Conservation (phyloP, 1,139 yeast species). For the Scheffersomyces illinoinensis region DNA sequence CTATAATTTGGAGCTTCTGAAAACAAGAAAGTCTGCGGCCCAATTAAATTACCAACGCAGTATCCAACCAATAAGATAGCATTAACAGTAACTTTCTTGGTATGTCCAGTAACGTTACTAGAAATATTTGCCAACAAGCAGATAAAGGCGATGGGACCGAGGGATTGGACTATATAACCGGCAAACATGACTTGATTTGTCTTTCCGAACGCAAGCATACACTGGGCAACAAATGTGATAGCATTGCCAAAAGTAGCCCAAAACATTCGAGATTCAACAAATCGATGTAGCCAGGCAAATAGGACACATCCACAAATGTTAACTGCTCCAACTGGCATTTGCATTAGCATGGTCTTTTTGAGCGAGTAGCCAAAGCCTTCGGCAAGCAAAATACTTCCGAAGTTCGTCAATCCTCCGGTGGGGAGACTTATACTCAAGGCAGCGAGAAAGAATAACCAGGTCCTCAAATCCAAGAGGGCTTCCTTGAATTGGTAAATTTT, state of each 20-base stretch:
- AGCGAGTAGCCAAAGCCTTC: constrained; percentile 25
- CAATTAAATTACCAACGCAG: constrained; percentile 68
- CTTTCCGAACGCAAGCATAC: constrained; percentile 48
- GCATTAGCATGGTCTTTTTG: constrained; percentile 35
- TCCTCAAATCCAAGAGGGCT: constrained; percentile 45
- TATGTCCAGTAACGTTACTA: constrained; percentile 22
- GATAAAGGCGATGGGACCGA: constrained; percentile 10
- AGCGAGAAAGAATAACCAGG: constrained; percentile 36
- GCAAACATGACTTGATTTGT: constrained; percentile 37
- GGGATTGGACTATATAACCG: constrained; percentile 34
- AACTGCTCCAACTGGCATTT: constrained; percentile 39
- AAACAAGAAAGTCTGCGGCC: constrained; percentile 64
- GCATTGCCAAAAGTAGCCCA: constrained; percentile 41
- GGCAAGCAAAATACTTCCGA: constrained; percentile 10
- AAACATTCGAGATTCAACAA: constrained; percentile 31
- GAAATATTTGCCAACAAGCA: constrained; percentile 5
- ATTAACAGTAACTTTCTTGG: constrained; percentile 22
- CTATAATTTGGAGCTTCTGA: constrained; percentile 5
- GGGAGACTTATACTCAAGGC: constrained; percentile 10
- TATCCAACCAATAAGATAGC: constrained; percentile 51
- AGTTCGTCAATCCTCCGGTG: constrained; percentile 14
- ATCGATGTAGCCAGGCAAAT: constrained; percentile 14
- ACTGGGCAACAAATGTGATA: constrained; percentile 35
- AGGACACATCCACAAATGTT: constrained; percentile 42
- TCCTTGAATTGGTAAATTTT: constrained; percentile 47